Base-by-base conservation (phyloP, 2,329 filamentous ascomycete genomes). In the Venturia pyrina region DNA sequence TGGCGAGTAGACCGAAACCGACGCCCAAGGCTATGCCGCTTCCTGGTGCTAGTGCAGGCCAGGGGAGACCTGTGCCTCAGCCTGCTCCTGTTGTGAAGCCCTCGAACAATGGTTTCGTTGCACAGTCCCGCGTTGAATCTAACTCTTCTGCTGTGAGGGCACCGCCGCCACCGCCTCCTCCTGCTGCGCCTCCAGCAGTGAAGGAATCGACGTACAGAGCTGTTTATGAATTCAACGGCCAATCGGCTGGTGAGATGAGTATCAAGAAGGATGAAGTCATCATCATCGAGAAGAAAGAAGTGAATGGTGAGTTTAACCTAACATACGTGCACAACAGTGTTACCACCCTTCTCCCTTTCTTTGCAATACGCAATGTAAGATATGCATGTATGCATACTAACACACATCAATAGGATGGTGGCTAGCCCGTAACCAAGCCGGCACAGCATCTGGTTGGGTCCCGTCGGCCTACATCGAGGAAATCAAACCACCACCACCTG, bases 381-480 rank as follows among this genome's bases (percentile, higher is more conserved):
- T 17, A 37, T 37, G 13, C 6, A 53, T 53, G 48, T 17, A 53
- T 50, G n/a, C n/a, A 50, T 21, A 21, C 53, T 59, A n/a, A 59
- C 28, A 21, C 28, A 3, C 28, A 24, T 46, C 59, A 24, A 43
- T 37, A 96, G 93, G 95, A 64, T 99, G 95, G 95, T 98, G 93
- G 93, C 82, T 98, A 60, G 95, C 89, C 69, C 90, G 88, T 68
- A 78, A 37, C 17, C 21, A 79, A 62, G 79, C 85, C 71, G 81
- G 81, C 60, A 81, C 82, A 70, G 85, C 85, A n/a, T 91, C 95
- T 77, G 95, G 92, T 63, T 99, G 95, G 95, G 87, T 95, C 3
- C 95, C 95, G 0, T 90, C 93, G 24, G 91, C 93, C 24, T 99
- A 99, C 73, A 88, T 99, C 10, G 89, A 98, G 77, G 93, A 97